Evolutionary conservation across 2,329 filamentous ascomycete species (phyloP), one percentile per base, ranked within the genome.

Genomic region (Botrytis fragariae): DNA sequence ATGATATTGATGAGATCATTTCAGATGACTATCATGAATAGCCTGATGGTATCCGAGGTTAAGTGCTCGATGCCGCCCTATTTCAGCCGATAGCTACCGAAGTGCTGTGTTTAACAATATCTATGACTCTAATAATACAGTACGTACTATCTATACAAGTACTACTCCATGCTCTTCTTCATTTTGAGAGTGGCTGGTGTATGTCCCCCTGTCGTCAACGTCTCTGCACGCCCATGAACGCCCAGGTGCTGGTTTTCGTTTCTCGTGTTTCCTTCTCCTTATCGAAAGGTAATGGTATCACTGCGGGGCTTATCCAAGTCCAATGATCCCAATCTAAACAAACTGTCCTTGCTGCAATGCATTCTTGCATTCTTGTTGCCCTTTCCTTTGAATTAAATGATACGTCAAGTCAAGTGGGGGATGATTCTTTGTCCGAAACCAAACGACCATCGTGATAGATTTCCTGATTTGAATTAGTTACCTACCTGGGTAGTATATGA

Each of bases 281-380:
- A 42, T 68, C 35, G 45, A 57, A 57, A 69, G n/a, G 20, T 61
- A 37, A 32, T 39, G 61, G 39, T 44, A 39, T n/a, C n/a, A 44
- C 48, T 69, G 65, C 65, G 65, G 65, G 65, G 65, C 37, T 69
- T 25, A 59, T 69, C 65, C 65, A 57, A 69, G 9, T 29, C 14
- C 51, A 57, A 57, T 29, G 51, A 57, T 57, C 39, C 25, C 61
- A 42, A 61, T 61, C 59, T n/a, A 39, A 25, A 45, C 45, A 37
- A 29, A 48, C 48, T 57, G n/a, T 18, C 65, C 48, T 57, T 37
- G 65, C 48, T 29, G n/a, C 25, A 42, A 37, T 54, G 64, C 48
- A 57, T 44, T 7, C 18, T 29, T 29, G 4, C 51, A 57, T 57
- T 57, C 51, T 29, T 29, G 51, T 29, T 3, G 6, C 51, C 45